Conservation (phyloP, 202 grass and related monocot genomes). For the Musa balbisiana region DNA sequence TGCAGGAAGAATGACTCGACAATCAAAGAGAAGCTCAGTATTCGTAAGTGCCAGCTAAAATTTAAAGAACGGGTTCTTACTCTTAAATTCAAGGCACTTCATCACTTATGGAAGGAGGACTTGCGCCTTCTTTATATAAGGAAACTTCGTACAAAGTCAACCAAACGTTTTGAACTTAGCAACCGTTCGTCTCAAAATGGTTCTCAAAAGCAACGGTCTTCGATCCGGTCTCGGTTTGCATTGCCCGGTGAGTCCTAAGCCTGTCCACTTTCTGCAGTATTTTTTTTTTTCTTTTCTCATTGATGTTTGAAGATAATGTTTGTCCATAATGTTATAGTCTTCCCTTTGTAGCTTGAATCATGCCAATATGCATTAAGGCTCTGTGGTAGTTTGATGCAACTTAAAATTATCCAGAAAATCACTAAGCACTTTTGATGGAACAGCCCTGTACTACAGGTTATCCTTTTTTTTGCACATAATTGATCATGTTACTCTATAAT, state of each 20-base stretch:
- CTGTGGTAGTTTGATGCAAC: background rate
- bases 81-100: slow-evolving; percentile 71
- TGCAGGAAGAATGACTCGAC: slow-evolving; percentile 30
- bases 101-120: slow-evolving; percentile 82
- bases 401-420: background rate
- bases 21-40: slow-evolving; percentile 50
- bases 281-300: background rate
- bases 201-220: slow-evolving; percentile 55
- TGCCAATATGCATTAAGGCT: no score
- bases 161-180: slow-evolving; percentile 48
- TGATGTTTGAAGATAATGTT: no score
- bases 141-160: slow-evolving; percentile 59
- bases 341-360: no score
- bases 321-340: no score
- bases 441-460: background rate
- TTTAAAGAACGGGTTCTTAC: slow-evolving; percentile 76
- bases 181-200: slow-evolving; percentile 36
- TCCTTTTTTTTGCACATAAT: background rate
- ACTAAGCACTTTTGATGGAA: background rate
- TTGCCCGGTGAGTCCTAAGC: slow-evolving; percentile 45
- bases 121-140: slow-evolving; percentile 46
- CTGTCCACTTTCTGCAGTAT: background rate
- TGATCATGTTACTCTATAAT: background rate
- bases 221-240: slow-evolving; percentile 39
- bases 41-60: slow-evolving; percentile 37